A percentile compares a stretch with the other conserved stretches of the same genome.
Conservation (phyloP, 768 basidiomycete genomes). For the Clitopilus hobsonii region DNA sequence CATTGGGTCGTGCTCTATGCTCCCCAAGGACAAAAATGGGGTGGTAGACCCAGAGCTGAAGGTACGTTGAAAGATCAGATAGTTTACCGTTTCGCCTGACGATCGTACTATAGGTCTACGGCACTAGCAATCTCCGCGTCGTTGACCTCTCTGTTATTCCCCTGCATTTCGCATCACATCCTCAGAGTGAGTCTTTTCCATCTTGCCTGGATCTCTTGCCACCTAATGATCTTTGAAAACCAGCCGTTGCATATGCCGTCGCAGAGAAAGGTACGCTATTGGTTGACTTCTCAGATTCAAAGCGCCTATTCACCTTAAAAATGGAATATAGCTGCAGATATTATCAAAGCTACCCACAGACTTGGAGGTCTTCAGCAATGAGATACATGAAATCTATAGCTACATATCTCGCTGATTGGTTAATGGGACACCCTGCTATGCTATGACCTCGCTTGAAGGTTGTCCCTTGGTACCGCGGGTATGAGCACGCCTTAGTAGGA, state of each 20-base stretch:
- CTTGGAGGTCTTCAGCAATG: no score
- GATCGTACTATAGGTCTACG: slow-evolving; percentile 37
- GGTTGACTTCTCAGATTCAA: no score
- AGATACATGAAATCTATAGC: no score
- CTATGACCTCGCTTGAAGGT: no score
- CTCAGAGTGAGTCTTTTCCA: slow-evolving; percentile 28
- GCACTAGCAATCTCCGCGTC: slow-evolving; percentile 49
- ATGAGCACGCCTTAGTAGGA: no score
- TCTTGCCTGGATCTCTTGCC: slow-evolving; percentile 2
- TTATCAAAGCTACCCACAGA: no score
- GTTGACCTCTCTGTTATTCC: slow-evolving; percentile 48
- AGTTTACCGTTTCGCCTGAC: not conserved
- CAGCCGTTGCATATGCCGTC: slow-evolving; percentile 39
- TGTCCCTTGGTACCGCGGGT: no score
- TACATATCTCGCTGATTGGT: no score
- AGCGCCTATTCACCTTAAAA: no score
- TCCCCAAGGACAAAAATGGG: slow-evolving; percentile 39
- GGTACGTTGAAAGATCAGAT: slow-evolving; percentile 14
- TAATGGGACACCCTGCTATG: no score
- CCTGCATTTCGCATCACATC: slow-evolving; percentile 40
- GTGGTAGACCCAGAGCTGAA: slow-evolving; percentile 43
- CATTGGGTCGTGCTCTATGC: slow-evolving; percentile 42
- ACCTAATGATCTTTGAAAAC: not conserved
- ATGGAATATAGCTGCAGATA: no score
- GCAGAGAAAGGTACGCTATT: slow-evolving; percentile 43